Base-by-base conservation (phyloP, 371 early-diverging fungal species). In the Mortierella sp. region DNA sequence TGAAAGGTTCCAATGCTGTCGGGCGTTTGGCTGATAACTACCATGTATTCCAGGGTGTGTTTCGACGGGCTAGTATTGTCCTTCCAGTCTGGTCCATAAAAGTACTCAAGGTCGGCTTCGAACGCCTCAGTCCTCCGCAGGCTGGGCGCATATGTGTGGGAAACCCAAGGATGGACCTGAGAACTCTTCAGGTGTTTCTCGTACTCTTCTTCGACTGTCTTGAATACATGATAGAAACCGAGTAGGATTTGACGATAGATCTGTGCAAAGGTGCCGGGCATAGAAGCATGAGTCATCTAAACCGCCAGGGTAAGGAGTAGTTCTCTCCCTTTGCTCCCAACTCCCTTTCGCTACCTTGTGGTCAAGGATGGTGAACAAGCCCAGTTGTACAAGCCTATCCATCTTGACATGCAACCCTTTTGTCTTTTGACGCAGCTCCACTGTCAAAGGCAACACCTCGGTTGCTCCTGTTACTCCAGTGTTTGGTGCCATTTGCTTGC, bases 171-270 rank as follows among this genome's bases (percentile, higher is more conserved):
- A 40, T 66, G 61, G 25, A 47, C 44, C 10, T 49, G 39, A 2
- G 46, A 8, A 51, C 29, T 48, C 29, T 60, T 61, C 31, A 66
- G 8, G 24, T 66, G 69, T 17, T 57, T 52, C 22, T 69, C 69
- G 39, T 60, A 69, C 13, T 69, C 69, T 41, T 69, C 69, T 22
- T 69, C 69, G 17, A 61, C 62, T 4, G 72, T 66, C 22, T 37
- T 66, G 62, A 66, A 72, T 21, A 72, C 61, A 37, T 62, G 66
- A 54, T 72, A 72, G 31, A 72, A 72, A 3, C 66, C 66, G 24
- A 72, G 61, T 13, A 72, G 61, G 31, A 72, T 61, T 40, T 72
- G 72, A 8, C 72, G 55, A 39, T 72, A 72, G 44, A 72, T 64
- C 72, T 72, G 19, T 8, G 44, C 22, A 5, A 40, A 12, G 17